phyloP scores from a whole-genome alignment of 768 basidiomycete genomes.

The Crassisporium funariophilum region DNA sequence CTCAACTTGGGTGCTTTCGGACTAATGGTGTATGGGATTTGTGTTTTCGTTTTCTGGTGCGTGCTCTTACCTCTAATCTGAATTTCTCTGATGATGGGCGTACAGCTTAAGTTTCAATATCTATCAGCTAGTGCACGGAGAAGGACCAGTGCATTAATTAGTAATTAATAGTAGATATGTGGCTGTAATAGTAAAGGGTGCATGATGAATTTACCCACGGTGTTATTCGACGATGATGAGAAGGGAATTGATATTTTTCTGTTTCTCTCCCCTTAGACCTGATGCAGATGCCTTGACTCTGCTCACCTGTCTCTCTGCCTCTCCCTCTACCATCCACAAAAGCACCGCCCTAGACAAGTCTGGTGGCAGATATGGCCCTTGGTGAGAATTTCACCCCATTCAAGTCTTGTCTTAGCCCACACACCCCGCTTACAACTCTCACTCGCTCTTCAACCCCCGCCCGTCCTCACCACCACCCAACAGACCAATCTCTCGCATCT shows the following conservation, averaged over 20 bases:
- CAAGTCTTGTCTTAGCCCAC: background rate
- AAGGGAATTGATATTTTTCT: slow-evolving; percentile 18
- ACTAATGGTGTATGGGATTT: slow-evolving; percentile 72
- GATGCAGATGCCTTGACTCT: slow-evolving; percentile 18
- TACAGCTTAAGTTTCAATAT: slow-evolving; percentile 79
- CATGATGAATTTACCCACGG: slow-evolving; percentile 41
- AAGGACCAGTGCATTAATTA: slow-evolving; percentile 19
- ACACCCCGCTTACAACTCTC: background rate
- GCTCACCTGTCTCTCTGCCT: background rate
- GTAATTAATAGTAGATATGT: slow-evolving; percentile 15
- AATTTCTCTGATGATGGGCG: slow-evolving; percentile 9
- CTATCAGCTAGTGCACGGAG: slow-evolving; percentile 54
- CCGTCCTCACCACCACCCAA: slow-evolving; percentile 3
- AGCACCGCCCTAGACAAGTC: background rate
- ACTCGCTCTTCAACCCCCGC: background rate
- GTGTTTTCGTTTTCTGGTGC: slow-evolving; percentile 88
- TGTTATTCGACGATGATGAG: slow-evolving; percentile 15
- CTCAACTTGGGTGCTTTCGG: slow-evolving; percentile 63
- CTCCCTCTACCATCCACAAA: background rate
- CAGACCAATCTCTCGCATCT: slow-evolving; percentile 19
- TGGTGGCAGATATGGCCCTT: slow-evolving; percentile 18
- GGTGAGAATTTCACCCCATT: slow-evolving; percentile 9
- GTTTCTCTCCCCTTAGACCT: slow-evolving; percentile 11
- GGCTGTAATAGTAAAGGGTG: slow-evolving; percentile 4
- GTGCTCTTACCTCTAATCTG: slow-evolving; percentile 26